Percentiles rank a stretch among this genome's conserved stretches.
These are phyloP conservation scores for Cryptosporidium felis DNA, from an alignment of 169 alveolate species.

Conservation along the genomic window DNA sequence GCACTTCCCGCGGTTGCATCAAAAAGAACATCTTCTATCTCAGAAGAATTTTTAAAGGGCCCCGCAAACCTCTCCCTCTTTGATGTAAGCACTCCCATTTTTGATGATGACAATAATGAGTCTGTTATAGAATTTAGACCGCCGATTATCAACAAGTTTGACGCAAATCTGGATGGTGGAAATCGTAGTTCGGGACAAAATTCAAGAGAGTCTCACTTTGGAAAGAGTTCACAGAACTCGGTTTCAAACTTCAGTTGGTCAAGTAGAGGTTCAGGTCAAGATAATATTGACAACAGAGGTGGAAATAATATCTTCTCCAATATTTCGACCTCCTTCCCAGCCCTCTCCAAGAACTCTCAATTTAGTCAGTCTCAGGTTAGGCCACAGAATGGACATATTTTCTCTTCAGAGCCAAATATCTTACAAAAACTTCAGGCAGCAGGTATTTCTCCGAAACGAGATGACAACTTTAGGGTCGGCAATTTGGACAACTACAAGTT, in stretches of 20 bases:
- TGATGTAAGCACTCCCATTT: conserved; percentile 64
- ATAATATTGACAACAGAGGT: background rate
- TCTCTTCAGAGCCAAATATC: background rate
- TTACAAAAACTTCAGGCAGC: conserved; percentile 41
- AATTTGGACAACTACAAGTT: background rate
- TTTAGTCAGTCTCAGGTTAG: background rate
- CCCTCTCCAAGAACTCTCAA: conserved; percentile 26
- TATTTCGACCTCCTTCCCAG: conserved; percentile 42
- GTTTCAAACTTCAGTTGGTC: conserved; percentile 66
- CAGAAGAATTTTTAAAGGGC: conserved; percentile 53
- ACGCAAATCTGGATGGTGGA: no score
- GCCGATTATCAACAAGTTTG: no score
- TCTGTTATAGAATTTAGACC: background rate
- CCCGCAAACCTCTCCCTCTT: conserved; percentile 55
- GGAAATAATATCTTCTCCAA: background rate
- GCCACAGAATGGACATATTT: background rate
- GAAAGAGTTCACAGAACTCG: background rate
- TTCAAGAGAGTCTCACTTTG: no score
- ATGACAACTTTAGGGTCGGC: background rate
- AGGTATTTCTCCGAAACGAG: background rate
- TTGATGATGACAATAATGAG: conserved; percentile 62
- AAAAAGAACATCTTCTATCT: conserved; percentile 31
- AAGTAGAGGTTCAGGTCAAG: background rate
- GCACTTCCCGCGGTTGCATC: background rate
- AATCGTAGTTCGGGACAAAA: no score